phyloP scores from a whole-genome alignment of 2,329 filamentous ascomycete genomes.

The Camillea tinctor region DNA sequence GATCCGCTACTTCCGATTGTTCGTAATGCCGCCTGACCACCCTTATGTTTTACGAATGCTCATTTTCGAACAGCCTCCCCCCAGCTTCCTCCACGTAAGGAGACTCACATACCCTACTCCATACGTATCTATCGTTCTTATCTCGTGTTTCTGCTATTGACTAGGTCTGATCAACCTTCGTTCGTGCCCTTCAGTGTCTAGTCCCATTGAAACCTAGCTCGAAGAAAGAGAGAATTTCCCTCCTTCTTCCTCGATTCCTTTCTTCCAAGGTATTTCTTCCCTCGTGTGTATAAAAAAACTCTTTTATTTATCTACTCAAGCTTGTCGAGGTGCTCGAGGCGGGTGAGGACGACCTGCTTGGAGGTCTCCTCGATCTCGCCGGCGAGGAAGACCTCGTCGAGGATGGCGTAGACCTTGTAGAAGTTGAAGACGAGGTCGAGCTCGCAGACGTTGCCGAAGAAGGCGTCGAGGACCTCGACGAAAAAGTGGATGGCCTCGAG shows the following conservation, averaged over 20 bases:
- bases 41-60: not conserved
- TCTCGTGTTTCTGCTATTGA: not conserved
- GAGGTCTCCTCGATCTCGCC: constrained; percentile 99
- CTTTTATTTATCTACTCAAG: constrained; percentile 63
- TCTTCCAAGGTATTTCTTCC: not conserved
- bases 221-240: not conserved
- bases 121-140: not conserved
- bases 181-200: too few species aligned
- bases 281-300: too few species aligned
- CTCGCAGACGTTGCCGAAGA: constrained; percentile 99
- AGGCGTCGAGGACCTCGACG: constrained; percentile 95
- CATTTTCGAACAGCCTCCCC: not conserved
- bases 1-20: not conserved
- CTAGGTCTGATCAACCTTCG: not conserved
- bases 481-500: constrained; percentile 99
- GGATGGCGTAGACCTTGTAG: constrained; percentile 91
- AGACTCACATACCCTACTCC: not conserved
- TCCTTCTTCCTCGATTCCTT: not conserved
- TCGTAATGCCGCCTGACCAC: not conserved
- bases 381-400: constrained; percentile 96
- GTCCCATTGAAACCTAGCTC: not conserved
- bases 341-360: constrained; percentile 93
- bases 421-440: constrained; percentile 85
- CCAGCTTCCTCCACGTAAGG: not conserved
- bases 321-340: constrained; percentile 94